Evolutionary conservation across 331 rosid genomes (phyloP).

Genomic region (Pyrus hybrid): DNA sequence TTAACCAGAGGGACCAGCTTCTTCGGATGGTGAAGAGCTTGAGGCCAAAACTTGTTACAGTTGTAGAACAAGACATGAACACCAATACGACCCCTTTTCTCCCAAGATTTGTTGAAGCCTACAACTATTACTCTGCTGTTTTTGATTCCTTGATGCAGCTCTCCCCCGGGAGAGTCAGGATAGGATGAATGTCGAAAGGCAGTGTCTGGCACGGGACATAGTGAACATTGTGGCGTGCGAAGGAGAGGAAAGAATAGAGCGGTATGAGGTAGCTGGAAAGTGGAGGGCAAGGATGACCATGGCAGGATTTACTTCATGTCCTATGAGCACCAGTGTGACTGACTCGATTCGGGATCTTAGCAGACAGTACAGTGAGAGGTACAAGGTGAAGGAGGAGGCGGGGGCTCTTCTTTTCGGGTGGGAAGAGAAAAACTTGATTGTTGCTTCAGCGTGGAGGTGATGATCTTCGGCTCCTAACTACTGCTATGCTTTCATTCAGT

Average conservation of each 20-base stretch:
- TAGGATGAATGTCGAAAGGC: conserved; percentile 86
- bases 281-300: conserved; percentile 96
- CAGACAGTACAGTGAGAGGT: conserved; percentile 58
- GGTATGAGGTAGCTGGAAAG: conserved; percentile 93
- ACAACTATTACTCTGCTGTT: conserved; percentile 79
- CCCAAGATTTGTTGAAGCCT: conserved; percentile 74
- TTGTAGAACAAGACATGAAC: conserved; percentile 95
- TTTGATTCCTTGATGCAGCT: conserved; percentile 83
- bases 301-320: conserved; percentile 77
- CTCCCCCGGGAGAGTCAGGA: conserved; percentile 89
- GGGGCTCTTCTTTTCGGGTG: conserved; percentile 89
- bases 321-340: conserved; percentile 36
- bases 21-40: conserved; percentile 83
- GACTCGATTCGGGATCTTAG: conserved; percentile 39
- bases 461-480: background rate
- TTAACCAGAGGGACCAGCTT: conserved; percentile 80
- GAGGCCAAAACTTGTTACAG: conserved; percentile 82
- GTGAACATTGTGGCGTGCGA: conserved; percentile 88
- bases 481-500: conserved; percentile 7
- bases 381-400: conserved; percentile 65
- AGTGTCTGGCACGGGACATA: conserved; percentile 90
- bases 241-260: conserved; percentile 85
- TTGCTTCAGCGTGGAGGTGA: conserved; percentile 91
- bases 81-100: conserved; percentile 80
- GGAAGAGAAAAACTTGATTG: conserved; percentile 84